These are phyloP conservation scores for Bipolaris bicolor DNA, from an alignment of 2,329 filamentous ascomycete genomes.

Conservation along the genomic window DNA sequence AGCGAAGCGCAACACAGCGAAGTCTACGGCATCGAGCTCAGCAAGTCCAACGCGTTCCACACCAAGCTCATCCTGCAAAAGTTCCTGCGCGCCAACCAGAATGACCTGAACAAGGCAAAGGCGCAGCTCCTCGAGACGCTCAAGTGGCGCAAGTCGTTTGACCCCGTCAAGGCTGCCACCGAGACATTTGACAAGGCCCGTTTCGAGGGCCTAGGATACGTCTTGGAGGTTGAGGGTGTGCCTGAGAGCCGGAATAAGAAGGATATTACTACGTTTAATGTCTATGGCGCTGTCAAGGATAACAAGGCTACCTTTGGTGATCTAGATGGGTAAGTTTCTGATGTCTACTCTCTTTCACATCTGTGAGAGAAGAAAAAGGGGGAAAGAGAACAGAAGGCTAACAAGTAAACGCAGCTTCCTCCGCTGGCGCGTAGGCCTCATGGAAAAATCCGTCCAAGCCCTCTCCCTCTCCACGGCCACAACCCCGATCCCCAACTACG, in stretches of 20 bases:
- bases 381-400: neutral
- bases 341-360: too few relatives aligned
- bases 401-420: constrained; percentile 69
- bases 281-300: constrained; percentile 87
- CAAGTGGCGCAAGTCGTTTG: constrained; percentile 78
- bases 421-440: constrained; percentile 85
- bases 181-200: constrained; percentile 69
- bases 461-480: constrained; percentile 74
- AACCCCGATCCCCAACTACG: constrained; percentile 71
- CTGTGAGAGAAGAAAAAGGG: neutral
- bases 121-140: constrained; percentile 80
- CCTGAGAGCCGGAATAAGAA: constrained; percentile 61
- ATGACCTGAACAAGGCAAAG: constrained; percentile 73
- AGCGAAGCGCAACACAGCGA: constrained; percentile 68
- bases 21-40: constrained; percentile 84
- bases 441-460: constrained; percentile 82
- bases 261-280: constrained; percentile 84
- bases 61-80: constrained; percentile 89
- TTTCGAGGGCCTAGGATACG: constrained; percentile 80
- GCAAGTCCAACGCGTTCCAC: constrained; percentile 63
- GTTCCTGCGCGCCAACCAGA: constrained; percentile 88
- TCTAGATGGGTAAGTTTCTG: constrained; percentile 68
- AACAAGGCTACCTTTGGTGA: constrained; percentile 82
- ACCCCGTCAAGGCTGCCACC: constrained; percentile 70
- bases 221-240: constrained; percentile 70